Base-by-base conservation (phyloP, 2,329 filamentous ascomycete genomes). In the Ceratocystis colombiana region DNA sequence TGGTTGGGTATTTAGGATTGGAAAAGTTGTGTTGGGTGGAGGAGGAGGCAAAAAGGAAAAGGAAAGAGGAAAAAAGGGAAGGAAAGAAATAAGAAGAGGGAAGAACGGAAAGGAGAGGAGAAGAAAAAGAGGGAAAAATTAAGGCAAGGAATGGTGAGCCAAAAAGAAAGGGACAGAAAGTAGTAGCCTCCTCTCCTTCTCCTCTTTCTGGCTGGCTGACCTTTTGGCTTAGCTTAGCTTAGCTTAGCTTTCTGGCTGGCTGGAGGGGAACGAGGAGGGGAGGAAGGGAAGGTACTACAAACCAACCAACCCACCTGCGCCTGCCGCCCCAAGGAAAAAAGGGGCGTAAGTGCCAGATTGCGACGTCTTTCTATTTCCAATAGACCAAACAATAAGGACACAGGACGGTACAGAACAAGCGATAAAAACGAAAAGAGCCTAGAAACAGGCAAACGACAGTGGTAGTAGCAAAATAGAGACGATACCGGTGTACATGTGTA, bases 1-100 rank as follows among this genome's bases (percentile, higher is more conserved):
- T 68, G 64, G 66, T 68, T 65, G 48, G 37, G 64, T 62, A 66
- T 66, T 68, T 63, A 57, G 62, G 59, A 67, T 66, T 63, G 55
- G 61, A 46, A 50, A 64, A 61, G 59, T 57, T 64, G 59, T 22
- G 64, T 64, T 67, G 61, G 61, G 57, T 61, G 37, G 61, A 57
- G 30, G 61, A 57, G 33, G 30, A 30, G 41, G 45, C 22, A 66
- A 55, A 33, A 37, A 46, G 12, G 50, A 44, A n/a, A 55, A 25
- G 55, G 44, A 44, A 44, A 62, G 37, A 55, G 30, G 61, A 64
- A 62, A 63, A 44, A 66, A 41, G 44, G 62, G 30, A 41, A 53
- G 45, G 45, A 53, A 22, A 48, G 33, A 59, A 63, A 62, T 30
- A 44, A 22, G 61, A 33, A 55, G 33, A 22, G n/a, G 44, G 53